These are phyloP conservation scores for Vinca minor DNA, from an alignment of 257 asterid genomes.

Conservation along the genomic window DNA sequence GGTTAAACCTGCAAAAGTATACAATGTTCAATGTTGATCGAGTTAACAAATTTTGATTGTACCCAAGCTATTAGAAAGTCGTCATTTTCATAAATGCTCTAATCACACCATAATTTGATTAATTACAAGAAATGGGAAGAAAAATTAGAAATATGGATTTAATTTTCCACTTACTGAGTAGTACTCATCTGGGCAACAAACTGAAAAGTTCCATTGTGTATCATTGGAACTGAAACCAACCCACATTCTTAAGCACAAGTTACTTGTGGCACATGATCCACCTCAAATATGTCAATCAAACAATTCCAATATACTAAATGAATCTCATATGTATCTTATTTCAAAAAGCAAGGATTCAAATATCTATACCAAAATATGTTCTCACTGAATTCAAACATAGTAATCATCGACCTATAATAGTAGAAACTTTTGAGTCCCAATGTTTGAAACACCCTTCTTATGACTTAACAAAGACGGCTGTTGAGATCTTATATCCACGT, in stretches of 20 bases:
- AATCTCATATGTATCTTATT: not conserved
- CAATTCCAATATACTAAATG: not conserved
- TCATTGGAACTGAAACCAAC: not conserved
- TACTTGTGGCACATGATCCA: not conserved
- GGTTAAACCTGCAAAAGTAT: constrained; percentile 48
- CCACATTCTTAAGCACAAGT: not conserved
- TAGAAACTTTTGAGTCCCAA: not conserved
- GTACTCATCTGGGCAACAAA: not conserved
- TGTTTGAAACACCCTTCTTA: not conserved
- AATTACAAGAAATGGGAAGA: not conserved
- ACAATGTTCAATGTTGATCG: not conserved
- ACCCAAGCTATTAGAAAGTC: not conserved
- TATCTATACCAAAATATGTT: not conserved
- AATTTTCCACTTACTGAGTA: not conserved
- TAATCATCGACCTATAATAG: not conserved
- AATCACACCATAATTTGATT: not conserved
- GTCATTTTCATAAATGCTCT: not conserved
- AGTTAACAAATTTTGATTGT: constrained; percentile 6
- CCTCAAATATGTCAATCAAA: not conserved
- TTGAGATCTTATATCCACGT: not conserved
- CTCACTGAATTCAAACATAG: not conserved
- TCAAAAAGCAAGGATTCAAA: not conserved
- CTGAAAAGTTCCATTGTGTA: not conserved
- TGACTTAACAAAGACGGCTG: not conserved
- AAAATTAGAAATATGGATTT: constrained; percentile 1